phyloP scores from a whole-genome alignment of 352 stramenopile genomes.

The Nothophytophthora sp. region DNA sequence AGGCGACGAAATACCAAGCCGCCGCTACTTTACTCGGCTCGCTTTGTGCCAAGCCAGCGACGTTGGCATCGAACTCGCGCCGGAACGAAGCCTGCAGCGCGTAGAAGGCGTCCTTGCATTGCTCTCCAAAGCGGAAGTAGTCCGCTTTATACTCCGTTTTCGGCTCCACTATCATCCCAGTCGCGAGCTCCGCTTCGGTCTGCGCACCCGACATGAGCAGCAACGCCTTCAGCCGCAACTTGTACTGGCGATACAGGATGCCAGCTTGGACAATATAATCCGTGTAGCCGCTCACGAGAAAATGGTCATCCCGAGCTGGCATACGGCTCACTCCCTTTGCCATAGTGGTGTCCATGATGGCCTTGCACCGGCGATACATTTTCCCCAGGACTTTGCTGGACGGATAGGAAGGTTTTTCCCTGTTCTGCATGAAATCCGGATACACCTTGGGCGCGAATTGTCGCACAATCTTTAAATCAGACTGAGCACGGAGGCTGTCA shows the following conservation, averaged over 20 bases:
- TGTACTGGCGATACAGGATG: conserved; percentile 71
- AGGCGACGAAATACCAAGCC: conserved; percentile 71
- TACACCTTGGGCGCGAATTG: conserved; percentile 54
- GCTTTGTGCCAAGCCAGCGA: conserved; percentile 3
- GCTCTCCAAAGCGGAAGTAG: conserved; percentile 80
- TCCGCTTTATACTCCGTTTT: conserved; percentile 62
- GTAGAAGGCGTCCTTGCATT: conserved; percentile 70
- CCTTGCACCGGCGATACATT: conserved; percentile 69
- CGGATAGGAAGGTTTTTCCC: conserved; percentile 58
- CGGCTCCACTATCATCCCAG: conserved; percentile 71
- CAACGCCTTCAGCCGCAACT: conserved; percentile 47
- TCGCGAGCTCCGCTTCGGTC: conserved; percentile 67
- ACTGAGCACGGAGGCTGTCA: conserved; percentile 60
- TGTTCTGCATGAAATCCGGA: conserved; percentile 84
- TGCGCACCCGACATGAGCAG: conserved; percentile 64
- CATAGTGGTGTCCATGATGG: conserved; percentile 47
- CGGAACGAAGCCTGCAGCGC: conserved; percentile 45
- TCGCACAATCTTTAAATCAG: conserved; percentile 58
- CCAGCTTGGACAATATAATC: conserved; percentile 37
- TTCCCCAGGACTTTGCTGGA: conserved; percentile 76
- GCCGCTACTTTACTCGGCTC: conserved; percentile 50
- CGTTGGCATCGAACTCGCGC: conserved; percentile 43
- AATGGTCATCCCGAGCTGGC: conserved; percentile 47
- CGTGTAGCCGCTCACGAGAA: conserved; percentile 54
- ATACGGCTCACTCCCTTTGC: conserved; percentile 34